phyloP scores from a whole-genome alignment of 331 rosid species.

The Cydonia oblonga region DNA sequence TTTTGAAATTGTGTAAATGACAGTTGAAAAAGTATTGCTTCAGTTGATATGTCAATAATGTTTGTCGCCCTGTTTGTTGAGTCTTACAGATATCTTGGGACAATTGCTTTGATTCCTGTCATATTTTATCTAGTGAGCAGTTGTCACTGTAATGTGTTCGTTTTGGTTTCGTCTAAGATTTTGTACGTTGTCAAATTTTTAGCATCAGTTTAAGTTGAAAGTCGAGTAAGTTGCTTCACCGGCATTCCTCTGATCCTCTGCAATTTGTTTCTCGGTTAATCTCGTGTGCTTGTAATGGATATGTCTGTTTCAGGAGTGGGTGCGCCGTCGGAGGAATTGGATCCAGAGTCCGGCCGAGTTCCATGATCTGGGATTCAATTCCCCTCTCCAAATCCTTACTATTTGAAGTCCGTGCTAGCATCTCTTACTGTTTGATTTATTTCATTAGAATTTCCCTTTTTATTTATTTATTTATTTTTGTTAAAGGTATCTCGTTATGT shows the following conservation, averaged over 20 bases:
- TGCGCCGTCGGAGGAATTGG: not conserved
- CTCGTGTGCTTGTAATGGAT: not conserved
- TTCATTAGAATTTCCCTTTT: not conserved
- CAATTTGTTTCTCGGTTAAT: not conserved
- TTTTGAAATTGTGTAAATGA: slow-evolving; percentile 49
- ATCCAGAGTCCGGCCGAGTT: not conserved
- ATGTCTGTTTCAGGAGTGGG: not conserved
- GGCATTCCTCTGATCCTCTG: not conserved
- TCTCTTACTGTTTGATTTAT: not conserved
- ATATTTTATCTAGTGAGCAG: not conserved
- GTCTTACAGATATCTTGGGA: not conserved
- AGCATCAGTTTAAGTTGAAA: not conserved
- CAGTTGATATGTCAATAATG: slow-evolving; percentile 12
- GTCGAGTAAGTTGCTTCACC: not conserved
- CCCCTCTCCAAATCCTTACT: not conserved
- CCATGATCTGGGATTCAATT: not conserved
- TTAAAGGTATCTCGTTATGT: not conserved
- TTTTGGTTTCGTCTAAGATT: too few relatives aligned
- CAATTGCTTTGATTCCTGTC: not conserved
- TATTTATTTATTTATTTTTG: too few relatives aligned
- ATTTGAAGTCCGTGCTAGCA: not conserved
- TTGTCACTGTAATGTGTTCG: not conserved
- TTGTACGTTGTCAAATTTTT: too few relatives aligned
- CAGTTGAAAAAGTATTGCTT: slow-evolving; percentile 10
- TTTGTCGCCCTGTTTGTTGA: slow-evolving; percentile 6